Conservation (phyloP, 2,329 filamentous ascomycete species). For the Camillea tinctor region DNA sequence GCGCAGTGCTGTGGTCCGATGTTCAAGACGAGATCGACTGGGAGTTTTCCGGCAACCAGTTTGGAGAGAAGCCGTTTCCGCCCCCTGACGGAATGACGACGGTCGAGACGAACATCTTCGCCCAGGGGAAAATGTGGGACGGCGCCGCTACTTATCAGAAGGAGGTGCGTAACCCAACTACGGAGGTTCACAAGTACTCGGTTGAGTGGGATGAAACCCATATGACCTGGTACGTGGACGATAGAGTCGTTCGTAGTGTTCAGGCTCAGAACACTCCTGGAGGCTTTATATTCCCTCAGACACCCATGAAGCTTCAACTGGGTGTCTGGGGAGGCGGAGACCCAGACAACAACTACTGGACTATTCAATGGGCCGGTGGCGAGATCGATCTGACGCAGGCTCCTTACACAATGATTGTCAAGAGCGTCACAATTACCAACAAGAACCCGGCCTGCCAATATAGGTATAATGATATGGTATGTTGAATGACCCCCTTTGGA, state of each 20-base stretch:
- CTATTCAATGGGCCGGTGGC: constrained; percentile 33
- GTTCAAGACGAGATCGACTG: constrained; percentile 34
- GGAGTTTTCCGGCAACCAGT: constrained; percentile 34
- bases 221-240: constrained; percentile 31
- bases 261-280: constrained; percentile 22
- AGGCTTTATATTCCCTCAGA: constrained; percentile 29
- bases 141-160: constrained; percentile 29
- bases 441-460: constrained; percentile 34
- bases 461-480: constrained; percentile 29
- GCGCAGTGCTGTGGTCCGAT: constrained; percentile 29
- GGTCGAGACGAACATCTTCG: constrained; percentile 28
- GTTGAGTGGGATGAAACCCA: constrained; percentile 33
- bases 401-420: constrained; percentile 32
- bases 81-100: constrained; percentile 28
- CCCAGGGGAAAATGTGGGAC: constrained; percentile 32
- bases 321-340: constrained; percentile 34
- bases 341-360: constrained; percentile 27
- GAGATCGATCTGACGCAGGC: constrained; percentile 26
- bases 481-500: constrained; percentile 1
- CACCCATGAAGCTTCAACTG: constrained; percentile 33
- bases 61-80: constrained; percentile 29
- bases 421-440: constrained; percentile 34
- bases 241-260: constrained; percentile 27
- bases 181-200: constrained; percentile 33
- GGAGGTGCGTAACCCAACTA: constrained; percentile 25